These are phyloP conservation scores for Suillus subalutaceus DNA, from an alignment of 768 basidiomycete genomes.

Conservation along the genomic window DNA sequence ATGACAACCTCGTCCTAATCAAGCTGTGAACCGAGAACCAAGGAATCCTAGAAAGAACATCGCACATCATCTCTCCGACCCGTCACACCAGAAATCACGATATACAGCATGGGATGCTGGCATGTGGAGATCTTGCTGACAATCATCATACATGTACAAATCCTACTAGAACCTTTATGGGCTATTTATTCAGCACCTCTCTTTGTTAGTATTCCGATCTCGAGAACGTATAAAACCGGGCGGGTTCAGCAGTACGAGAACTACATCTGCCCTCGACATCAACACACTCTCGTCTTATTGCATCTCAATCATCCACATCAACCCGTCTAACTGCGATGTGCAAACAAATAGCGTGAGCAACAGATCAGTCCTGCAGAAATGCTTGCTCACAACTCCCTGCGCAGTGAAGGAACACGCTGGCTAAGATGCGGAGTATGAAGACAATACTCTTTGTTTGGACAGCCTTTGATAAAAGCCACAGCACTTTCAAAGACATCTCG, in stretches of 20 bases:
- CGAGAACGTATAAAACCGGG: slow-evolving; percentile 33
- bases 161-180: slow-evolving; percentile 31
- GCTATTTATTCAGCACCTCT: slow-evolving; percentile 32
- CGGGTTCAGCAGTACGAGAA: slow-evolving; percentile 3
- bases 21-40: slow-evolving; percentile 18
- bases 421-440: slow-evolving; percentile 62
- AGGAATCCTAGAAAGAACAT: slow-evolving; percentile 20
- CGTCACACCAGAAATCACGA: slow-evolving; percentile 21
- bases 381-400: slow-evolving; percentile 11
- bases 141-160: slow-evolving; percentile 24
- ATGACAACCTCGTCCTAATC: slow-evolving; percentile 30
- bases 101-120: slow-evolving; percentile 29
- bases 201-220: slow-evolving; percentile 25
- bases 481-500: slow-evolving; percentile 80
- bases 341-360: slow-evolving; percentile 72
- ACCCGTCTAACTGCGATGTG: slow-evolving; percentile 52
- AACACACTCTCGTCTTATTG: slow-evolving; percentile 6
- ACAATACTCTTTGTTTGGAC: slow-evolving; percentile 19
- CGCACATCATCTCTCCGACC: slow-evolving; percentile 21
- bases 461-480: slow-evolving; percentile 31
- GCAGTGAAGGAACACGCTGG: slow-evolving; percentile 80
- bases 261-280: slow-evolving; percentile 16
- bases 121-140: slow-evolving; percentile 26
- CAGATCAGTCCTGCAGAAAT: slow-evolving; percentile 6
- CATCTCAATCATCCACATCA: background rate